Evolutionary conservation across 2,329 filamentous ascomycete species (phyloP).

Genomic region (Talaromyces atroroseus): DNA sequence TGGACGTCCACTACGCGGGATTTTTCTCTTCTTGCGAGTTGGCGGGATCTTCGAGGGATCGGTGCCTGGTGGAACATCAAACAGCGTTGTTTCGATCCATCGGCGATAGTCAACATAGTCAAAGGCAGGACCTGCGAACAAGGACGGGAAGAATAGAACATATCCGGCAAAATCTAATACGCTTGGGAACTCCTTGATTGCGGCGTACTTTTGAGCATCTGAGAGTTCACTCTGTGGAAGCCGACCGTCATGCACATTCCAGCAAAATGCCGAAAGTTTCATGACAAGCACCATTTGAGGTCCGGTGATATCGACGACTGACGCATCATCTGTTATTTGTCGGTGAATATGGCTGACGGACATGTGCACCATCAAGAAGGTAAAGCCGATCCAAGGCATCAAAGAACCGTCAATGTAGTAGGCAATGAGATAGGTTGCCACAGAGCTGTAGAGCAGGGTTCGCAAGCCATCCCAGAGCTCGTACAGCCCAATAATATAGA

Average conservation of each 20-base stretch:
- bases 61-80: constrained; percentile 73
- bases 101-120: constrained; percentile 88
- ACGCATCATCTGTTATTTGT: constrained; percentile 62
- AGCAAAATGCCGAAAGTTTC: constrained; percentile 95
- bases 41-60: constrained; percentile 80
- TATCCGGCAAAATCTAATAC: constrained; percentile 82
- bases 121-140: constrained; percentile 87
- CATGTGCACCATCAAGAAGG: constrained; percentile 94
- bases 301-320: constrained; percentile 76
- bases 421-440: constrained; percentile 76
- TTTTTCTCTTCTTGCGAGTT: constrained; percentile 83
- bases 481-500: constrained; percentile 91
- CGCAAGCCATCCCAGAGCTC: constrained; percentile 80
- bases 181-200: constrained; percentile 66
- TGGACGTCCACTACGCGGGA: constrained; percentile 82
- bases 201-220: constrained; percentile 77
- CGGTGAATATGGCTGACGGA: constrained; percentile 82
- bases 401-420: constrained; percentile 77
- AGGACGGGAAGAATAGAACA: constrained; percentile 88
- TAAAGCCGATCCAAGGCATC: constrained; percentile 96
- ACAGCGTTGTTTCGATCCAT: constrained; percentile 94
- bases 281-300: constrained; percentile 98
- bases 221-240: constrained; percentile 74
- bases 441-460: constrained; percentile 73
- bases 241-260: constrained; percentile 93